Evolutionary conservation across 768 basidiomycete species (phyloP).

Genomic region (Mycena maculata): DNA sequence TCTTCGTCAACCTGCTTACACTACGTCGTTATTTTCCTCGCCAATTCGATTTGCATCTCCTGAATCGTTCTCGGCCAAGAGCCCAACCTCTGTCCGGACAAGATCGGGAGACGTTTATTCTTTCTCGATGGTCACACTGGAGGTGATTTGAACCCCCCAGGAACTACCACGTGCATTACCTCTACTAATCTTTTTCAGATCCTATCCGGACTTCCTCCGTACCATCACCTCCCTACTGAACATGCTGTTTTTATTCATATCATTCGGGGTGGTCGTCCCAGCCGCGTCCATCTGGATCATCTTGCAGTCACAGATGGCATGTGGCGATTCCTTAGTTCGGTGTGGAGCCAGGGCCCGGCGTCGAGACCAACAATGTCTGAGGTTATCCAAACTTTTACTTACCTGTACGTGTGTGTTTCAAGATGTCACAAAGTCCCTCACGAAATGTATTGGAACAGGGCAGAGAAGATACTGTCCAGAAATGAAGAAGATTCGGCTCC

Average conservation of each 20-base stretch:
- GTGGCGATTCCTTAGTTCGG: slow-evolving; percentile 8
- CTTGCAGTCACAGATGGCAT: neutral
- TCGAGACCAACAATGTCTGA: neutral
- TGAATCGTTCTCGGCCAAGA: slow-evolving; percentile 24
- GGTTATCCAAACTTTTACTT: neutral
- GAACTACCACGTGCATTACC: neutral
- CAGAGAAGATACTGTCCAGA: neutral
- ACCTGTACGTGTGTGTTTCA: neutral
- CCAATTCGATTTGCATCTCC: slow-evolving; percentile 27
- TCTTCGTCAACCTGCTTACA: neutral
- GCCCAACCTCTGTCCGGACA: neutral
- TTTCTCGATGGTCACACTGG: slow-evolving; percentile 30
- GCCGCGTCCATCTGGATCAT: neutral
- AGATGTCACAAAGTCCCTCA: neutral
- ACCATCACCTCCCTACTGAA: slow-evolving; percentile 20
- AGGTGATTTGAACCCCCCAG: neutral
- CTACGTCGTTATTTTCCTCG: slow-evolving; percentile 12
- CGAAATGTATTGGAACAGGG: neutral
- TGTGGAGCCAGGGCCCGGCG: slow-evolving; percentile 9
- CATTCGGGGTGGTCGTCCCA: slow-evolving; percentile 17
- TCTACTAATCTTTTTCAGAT: slow-evolving; percentile 3
- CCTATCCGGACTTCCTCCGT: slow-evolving; percentile 23
- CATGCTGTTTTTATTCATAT: slow-evolving; percentile 20
- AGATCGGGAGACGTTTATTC: slow-evolving; percentile 26
- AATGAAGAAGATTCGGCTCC: neutral